Conservation (phyloP, 2,329 filamentous ascomycete genomes). For the Rugonectria rugulosa region DNA sequence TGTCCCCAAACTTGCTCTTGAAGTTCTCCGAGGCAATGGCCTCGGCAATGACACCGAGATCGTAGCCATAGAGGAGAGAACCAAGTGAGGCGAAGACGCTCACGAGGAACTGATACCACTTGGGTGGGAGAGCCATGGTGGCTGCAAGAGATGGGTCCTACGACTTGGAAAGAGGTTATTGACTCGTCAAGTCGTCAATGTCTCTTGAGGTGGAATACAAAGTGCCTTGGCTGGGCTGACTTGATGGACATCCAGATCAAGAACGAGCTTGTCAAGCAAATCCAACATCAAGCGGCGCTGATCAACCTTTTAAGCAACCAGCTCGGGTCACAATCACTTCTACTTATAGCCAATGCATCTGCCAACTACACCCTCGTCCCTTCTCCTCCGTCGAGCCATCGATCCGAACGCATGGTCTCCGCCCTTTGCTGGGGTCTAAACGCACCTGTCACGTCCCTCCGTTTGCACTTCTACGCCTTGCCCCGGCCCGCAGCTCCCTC, state of each 20-base stretch:
- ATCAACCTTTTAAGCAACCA: too few relatives aligned
- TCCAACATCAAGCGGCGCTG: too few relatives aligned
- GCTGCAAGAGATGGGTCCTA: background rate
- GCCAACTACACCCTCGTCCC: background rate
- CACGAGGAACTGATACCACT: constrained; percentile 59
- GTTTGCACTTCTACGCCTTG: background rate
- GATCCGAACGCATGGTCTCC: background rate
- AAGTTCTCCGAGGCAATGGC: constrained; percentile 60
- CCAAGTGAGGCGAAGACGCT: constrained; percentile 34
- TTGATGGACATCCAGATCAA: background rate
- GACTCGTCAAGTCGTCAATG: background rate
- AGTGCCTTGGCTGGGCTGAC: background rate
- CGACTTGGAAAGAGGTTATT: background rate
- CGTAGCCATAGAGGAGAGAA: constrained; percentile 36
- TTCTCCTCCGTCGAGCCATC: background rate
- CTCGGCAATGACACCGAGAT: constrained; percentile 50
- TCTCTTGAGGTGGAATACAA: background rate
- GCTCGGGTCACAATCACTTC: too few relatives aligned
- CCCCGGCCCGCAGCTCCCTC: background rate
- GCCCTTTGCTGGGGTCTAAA: background rate
- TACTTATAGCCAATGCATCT: background rate
- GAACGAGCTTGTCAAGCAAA: too few relatives aligned
- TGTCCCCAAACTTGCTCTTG: constrained; percentile 45
- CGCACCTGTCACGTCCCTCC: constrained; percentile 9
- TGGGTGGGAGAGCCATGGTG: constrained; percentile 52